Evolutionary conservation across 2,329 filamentous ascomycete genomes (phyloP).

Genomic region (Epichloe hybrida): DNA sequence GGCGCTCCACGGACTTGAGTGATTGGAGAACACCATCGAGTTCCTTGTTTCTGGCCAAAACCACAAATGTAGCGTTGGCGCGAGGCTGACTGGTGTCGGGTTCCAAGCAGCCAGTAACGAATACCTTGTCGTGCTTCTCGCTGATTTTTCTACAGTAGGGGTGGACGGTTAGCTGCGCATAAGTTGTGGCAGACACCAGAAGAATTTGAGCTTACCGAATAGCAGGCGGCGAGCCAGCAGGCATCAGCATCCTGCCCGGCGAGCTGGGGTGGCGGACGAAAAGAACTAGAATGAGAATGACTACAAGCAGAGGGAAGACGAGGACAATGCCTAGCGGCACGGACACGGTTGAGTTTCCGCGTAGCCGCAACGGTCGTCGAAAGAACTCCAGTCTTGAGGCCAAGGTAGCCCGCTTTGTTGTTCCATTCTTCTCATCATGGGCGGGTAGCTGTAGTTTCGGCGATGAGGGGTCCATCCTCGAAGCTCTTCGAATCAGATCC

Average conservation of each 20-base stretch:
- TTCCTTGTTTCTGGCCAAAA: conserved; percentile 91
- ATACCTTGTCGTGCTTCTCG: conserved; percentile 94
- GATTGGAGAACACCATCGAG: conserved; percentile 92
- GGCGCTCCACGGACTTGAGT: conserved; percentile 91
- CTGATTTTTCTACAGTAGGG: conserved; percentile 66
- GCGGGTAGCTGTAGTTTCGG: conserved; percentile 32
- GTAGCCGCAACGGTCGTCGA: conserved; percentile 71
- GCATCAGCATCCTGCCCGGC: conserved; percentile 71
- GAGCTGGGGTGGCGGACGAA: conserved; percentile 81
- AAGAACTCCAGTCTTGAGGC: conserved; percentile 61
- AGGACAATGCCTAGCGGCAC: conserved; percentile 87
- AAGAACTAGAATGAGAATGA: conserved; percentile 80
- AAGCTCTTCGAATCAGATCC: conserved; percentile 45
- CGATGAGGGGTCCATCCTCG: conserved; percentile 32
- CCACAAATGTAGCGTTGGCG: conserved; percentile 91
- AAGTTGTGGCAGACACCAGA: background rate
- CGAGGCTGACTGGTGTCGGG: conserved; percentile 65
- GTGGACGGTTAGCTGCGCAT: background rate
- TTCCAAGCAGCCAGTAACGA: conserved; percentile 77
- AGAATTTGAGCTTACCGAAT: conserved; percentile 52
- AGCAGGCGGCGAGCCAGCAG: conserved; percentile 72
- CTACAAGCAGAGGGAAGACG: conserved; percentile 80
- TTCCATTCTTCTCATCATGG: conserved; percentile 34
- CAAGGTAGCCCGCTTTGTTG: conserved; percentile 24
- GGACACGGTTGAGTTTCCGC: conserved; percentile 83